A percentile compares a stretch with the other conserved stretches of the same genome.
These are phyloP conservation scores for Niebla homalea DNA, from an alignment of 495 filamentous ascomycete genomes.

Conservation along the genomic window DNA sequence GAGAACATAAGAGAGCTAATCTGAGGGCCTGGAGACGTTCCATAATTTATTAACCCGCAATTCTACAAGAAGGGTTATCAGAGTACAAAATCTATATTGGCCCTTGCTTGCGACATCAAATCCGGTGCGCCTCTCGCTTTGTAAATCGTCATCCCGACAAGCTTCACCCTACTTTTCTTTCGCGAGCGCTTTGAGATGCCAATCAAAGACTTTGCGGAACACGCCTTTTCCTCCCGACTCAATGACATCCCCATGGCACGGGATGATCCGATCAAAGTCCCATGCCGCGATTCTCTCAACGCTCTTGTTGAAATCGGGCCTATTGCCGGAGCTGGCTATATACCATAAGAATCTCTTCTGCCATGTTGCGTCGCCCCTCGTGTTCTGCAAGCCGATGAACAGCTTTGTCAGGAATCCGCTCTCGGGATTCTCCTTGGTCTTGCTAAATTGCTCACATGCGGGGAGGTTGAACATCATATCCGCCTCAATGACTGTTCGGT, in stretches of 20 bases:
- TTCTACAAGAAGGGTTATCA: not conserved
- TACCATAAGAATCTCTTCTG: constrained; percentile 82
- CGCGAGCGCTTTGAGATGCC: constrained; percentile 30
- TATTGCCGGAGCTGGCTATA: constrained; percentile 45
- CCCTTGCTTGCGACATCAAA: not conserved
- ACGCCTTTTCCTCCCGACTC: constrained; percentile 61
- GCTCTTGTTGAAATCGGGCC: constrained; percentile 54
- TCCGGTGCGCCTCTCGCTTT: not conserved
- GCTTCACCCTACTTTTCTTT: not conserved
- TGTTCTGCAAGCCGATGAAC: constrained; percentile 45
- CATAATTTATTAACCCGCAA: too few relatives aligned
- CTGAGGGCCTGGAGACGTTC: constrained; percentile 29
- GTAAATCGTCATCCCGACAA: not conserved
- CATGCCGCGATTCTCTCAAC: constrained; percentile 56
- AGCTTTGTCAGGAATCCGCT: constrained; percentile 51
- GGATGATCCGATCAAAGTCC: constrained; percentile 80
- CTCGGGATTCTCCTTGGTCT: constrained; percentile 36
- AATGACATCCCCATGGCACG: constrained; percentile 89
- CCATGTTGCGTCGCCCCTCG: constrained; percentile 49
- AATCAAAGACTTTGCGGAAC: constrained; percentile 72
- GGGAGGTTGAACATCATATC: constrained; percentile 90
- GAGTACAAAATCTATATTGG: not conserved
- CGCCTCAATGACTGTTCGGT: constrained; percentile 73
- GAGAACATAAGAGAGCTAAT: constrained; percentile 47
- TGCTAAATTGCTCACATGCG: constrained; percentile 74